Base-by-base conservation (phyloP, 2,329 filamentous ascomycete species). In the Incumbomyces lentus region DNA sequence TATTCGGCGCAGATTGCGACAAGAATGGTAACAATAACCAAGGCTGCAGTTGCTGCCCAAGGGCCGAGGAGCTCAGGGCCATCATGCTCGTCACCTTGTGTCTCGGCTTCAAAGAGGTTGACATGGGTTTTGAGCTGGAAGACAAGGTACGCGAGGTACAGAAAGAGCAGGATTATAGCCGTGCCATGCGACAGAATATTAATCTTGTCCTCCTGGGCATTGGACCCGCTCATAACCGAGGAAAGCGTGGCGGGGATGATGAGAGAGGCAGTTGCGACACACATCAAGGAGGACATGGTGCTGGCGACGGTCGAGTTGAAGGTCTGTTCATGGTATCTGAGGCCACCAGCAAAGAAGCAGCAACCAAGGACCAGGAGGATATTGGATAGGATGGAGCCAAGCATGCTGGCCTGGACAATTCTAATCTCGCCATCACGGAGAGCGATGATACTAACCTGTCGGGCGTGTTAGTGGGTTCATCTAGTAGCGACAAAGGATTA, bases 381-480 rank as follows among this genome's bases (percentile, higher is more conserved):
- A 66, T 96, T 96, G 54, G 90, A 95, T 33, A 96, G 73, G 57
- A 96, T 94, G 60, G 86, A 93, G 40, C 92, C 90, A 30, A 96
- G 80, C 89, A 96, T 96, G 53, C 87, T 94, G 16, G 90, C 84
- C 68, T 96, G 92, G n/a, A 96, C 90, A 54, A 96, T 89, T 58
- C 90, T 82, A 61, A 95, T 93, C 68, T 96, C 84, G 52, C 81
- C 79, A 57, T 92, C 80, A 55, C 73, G 79, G 38, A 98, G 75
- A 14, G 92, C 92, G 53, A 96, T 84, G 57, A 96, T 90, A 63
- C 86, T 94, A 62, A 94, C 86, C 85, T 90, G 43, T 22, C 31
- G 16, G 38, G 55, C n/a, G n/a, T 74, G 52, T 64, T 84, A 84
- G 68, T 86, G 87, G 53, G 14, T 82, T 83, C 64, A 83, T n/a